Evolutionary conservation across 768 basidiomycete species (phyloP).

Genomic region (Austroboletus eburneus): DNA sequence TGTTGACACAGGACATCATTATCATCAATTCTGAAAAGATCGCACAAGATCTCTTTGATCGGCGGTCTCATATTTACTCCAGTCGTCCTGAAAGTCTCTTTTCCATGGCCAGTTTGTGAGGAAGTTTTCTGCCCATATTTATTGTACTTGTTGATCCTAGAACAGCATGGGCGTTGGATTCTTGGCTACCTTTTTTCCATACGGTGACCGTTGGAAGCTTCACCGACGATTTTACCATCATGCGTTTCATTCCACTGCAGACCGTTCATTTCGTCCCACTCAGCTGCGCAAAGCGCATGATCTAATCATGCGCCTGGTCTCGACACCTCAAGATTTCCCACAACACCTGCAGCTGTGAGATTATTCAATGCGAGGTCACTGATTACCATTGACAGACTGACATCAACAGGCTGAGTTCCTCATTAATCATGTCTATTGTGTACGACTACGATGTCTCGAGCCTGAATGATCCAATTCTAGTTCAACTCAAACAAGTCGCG

Average conservation of each 20-base stretch:
- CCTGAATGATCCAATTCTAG: conserved; percentile 20
- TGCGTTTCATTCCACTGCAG: conserved; percentile 29
- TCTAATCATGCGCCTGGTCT: conserved; percentile 25
- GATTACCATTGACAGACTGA: neutral
- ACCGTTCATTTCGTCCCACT: conserved; percentile 27
- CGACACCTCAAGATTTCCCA: conserved; percentile 18
- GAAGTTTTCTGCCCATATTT: neutral
- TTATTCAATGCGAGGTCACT: neutral
- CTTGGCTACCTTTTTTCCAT: conserved; percentile 22
- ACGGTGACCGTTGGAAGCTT: conserved; percentile 27
- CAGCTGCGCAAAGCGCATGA: conserved; percentile 32
- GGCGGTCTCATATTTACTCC: conserved; percentile 22
- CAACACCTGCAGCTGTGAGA: conserved; percentile 23
- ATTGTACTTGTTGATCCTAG: neutral
- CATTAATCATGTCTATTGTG: conserved; percentile 22
- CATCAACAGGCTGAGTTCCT: conserved; percentile 15
- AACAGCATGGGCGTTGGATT: conserved; percentile 24
- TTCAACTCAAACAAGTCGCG: conserved; percentile 11
- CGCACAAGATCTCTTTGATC: conserved; percentile 22
- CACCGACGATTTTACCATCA: conserved; percentile 36
- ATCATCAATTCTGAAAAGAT: conserved; percentile 25
- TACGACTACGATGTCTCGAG: conserved; percentile 20
- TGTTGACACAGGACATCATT: conserved; percentile 22
- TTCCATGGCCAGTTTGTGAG: conserved; percentile 19
- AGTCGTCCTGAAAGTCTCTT: conserved; percentile 18